These are phyloP conservation scores for Aspergillus sp. DNA, from an alignment of 2,329 filamentous ascomycete species.

Conservation along the genomic window DNA sequence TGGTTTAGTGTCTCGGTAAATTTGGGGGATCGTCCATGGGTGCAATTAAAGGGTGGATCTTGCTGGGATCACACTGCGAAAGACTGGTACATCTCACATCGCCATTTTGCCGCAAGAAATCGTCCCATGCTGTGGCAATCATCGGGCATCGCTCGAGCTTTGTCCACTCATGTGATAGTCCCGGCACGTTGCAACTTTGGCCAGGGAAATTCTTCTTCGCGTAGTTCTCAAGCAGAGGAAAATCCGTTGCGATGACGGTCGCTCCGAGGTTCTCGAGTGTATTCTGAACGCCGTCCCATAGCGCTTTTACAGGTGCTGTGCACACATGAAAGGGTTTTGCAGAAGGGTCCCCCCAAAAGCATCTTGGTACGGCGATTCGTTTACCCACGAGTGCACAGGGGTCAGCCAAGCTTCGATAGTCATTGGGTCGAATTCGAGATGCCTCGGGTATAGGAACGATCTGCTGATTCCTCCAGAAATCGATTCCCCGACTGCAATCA, in stretches of 20 bases:
- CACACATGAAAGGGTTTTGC: no score
- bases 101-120: not conserved
- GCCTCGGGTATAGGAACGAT: not conserved
- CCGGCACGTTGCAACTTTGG: no score
- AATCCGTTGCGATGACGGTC: no score
- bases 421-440: not conserved
- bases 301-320: no score
- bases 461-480: constrained; percentile 9
- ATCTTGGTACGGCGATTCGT: constrained; percentile 13
- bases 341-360: constrained; percentile 12
- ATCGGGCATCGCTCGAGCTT: not conserved
- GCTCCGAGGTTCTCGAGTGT: no score
- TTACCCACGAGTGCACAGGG: constrained; percentile 7
- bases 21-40: not conserved
- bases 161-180: no score
- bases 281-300: no score
- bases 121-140: not conserved
- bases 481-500: constrained; percentile 1
- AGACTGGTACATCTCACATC: not conserved
- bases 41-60: not conserved
- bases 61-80: not conserved
- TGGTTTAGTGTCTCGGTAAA: no score
- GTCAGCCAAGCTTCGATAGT: not conserved
- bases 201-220: no score
- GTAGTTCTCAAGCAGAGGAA: no score